phyloP scores from a whole-genome alignment of 2,329 filamentous ascomycete genomes.

The Aspergillus viridinutans region DNA sequence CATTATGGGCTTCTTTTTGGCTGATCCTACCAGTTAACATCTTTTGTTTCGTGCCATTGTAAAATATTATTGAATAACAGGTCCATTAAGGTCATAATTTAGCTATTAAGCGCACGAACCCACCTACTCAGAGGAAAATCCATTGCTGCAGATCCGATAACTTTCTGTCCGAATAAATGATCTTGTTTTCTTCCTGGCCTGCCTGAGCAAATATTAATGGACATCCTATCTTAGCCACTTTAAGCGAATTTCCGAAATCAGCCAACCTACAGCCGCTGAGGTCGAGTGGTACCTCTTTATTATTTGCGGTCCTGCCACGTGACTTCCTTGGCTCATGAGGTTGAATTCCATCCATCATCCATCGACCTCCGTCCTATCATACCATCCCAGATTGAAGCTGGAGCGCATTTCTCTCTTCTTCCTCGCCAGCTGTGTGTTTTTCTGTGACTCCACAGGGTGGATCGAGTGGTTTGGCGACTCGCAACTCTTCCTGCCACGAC shows the following conservation, averaged over 20 bases:
- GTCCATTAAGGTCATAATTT: not conserved
- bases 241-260: not conserved
- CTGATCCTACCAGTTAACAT: not conserved
- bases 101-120: not conserved
- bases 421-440: slow-evolving; percentile 4
- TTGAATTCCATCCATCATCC: not conserved
- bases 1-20: not conserved
- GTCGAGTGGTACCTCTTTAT: not conserved
- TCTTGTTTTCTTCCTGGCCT: not conserved
- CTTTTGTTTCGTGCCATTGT: not conserved
- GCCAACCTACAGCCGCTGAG: not conserved
- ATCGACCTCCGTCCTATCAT: slow-evolving; percentile 19
- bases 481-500: slow-evolving; percentile 6
- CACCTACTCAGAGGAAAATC: not conserved
- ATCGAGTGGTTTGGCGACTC: slow-evolving; percentile 1
- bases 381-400: not conserved
- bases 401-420: slow-evolving; percentile 8
- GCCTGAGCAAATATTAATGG: too few relatives aligned
- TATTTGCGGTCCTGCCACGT: not conserved
- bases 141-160: not conserved
- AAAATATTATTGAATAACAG: not conserved
- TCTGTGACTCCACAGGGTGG: slow-evolving; percentile 6
- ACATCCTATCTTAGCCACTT: not conserved
- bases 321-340: not conserved
- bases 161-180: not conserved